Evolutionary conservation across 1,284 basidiomycete species (phyloP).

Genomic region (Stygiomarasmius scandens): DNA sequence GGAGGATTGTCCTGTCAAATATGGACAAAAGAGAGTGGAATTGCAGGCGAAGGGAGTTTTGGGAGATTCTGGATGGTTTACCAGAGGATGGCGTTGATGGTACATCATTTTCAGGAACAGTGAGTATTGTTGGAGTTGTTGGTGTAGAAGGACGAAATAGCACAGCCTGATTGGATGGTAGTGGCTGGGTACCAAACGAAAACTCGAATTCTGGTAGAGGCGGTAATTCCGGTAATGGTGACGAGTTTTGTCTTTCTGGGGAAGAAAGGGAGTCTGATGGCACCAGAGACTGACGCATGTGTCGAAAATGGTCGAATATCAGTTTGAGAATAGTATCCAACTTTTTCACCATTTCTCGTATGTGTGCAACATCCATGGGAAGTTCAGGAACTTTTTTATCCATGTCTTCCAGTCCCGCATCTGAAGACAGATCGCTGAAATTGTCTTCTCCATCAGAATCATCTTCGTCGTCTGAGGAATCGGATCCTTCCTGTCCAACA

Average conservation of each 20-base stretch:
- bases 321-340: slow-evolving; percentile 88
- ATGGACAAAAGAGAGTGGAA: slow-evolving; percentile 91
- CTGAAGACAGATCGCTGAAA: slow-evolving; percentile 70
- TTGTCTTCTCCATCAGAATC: slow-evolving; percentile 54
- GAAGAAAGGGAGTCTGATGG: slow-evolving; percentile 10
- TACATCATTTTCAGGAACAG: slow-evolving; percentile 8
- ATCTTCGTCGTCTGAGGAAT: slow-evolving; percentile 27
- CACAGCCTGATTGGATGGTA: slow-evolving; percentile 11
- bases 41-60: slow-evolving; percentile 52
- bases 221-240: slow-evolving; percentile 35
- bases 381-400: slow-evolving; percentile 38
- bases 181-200: slow-evolving; percentile 15
- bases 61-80: slow-evolving; percentile 18
- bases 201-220: slow-evolving; percentile 32
- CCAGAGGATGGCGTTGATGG: neutral
- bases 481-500: slow-evolving; percentile 71
- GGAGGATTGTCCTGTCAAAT: slow-evolving; percentile 91
- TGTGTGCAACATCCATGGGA: slow-evolving; percentile 61
- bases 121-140: slow-evolving; percentile 19
- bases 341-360: slow-evolving; percentile 88
- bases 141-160: slow-evolving; percentile 15
- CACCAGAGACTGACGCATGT: slow-evolving; percentile 32
- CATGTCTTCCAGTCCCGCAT: slow-evolving; percentile 53
- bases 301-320: slow-evolving; percentile 82
- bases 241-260: slow-evolving; percentile 20